phyloP scores from a whole-genome alignment of 768 basidiomycete species.

The Boletus sensibilis region DNA sequence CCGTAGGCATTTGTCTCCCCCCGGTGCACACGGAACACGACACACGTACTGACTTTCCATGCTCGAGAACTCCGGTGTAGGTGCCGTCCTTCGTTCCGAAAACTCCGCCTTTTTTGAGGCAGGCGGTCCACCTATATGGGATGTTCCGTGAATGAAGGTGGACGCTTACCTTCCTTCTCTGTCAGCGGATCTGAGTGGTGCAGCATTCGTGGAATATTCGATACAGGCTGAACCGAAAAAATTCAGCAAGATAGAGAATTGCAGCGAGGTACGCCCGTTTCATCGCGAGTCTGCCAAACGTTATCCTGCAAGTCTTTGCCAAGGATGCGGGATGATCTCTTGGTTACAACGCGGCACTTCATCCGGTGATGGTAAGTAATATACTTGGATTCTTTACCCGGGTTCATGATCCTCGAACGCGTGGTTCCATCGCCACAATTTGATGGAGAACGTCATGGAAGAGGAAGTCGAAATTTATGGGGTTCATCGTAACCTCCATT shows the following conservation, averaged over 20 bases:
- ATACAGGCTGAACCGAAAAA: too few relatives aligned
- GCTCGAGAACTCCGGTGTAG: background rate
- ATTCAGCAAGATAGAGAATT: too few relatives aligned
- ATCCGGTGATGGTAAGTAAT: background rate
- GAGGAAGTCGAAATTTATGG: background rate
- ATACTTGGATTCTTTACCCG: background rate
- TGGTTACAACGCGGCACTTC: background rate
- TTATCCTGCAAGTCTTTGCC: background rate
- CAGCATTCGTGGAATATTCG: too few relatives aligned
- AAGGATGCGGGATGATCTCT: slow-evolving; percentile 1
- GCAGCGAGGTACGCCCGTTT: slow-evolving; percentile 6
- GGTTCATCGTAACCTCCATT: background rate
- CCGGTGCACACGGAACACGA: background rate
- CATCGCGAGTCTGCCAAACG: slow-evolving; percentile 1
- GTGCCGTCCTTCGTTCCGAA: slow-evolving; percentile 3
- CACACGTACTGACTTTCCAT: background rate
- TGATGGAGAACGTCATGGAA: background rate
- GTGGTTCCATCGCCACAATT: background rate
- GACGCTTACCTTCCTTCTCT: too few relatives aligned
- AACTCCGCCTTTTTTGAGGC: background rate
- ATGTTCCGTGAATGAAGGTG: too few relatives aligned
- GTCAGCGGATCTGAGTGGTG: too few relatives aligned
- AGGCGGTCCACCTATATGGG: background rate
- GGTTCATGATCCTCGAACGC: background rate
- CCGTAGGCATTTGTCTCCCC: background rate